Evolutionary conservation across 73 alveolate species (phyloP), one percentile per base, ranked within the genome.

Genomic region (Paramecium biaurelia): DNA sequence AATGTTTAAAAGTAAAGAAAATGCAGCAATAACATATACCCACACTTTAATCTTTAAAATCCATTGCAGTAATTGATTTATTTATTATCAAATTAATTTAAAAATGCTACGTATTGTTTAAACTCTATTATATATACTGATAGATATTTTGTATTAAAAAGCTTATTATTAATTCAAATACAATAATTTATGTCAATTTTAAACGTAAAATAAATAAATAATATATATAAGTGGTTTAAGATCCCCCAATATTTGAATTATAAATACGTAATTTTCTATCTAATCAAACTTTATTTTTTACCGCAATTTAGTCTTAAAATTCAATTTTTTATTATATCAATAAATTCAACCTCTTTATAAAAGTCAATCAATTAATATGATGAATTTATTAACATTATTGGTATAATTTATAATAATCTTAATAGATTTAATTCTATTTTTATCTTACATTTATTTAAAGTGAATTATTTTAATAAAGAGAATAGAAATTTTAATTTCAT

Each of bases 21-120:
- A 63, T 20, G 45, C 84, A 63, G 45, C 84, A 63, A 63, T 63
- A 63, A n/a, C 84, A 63, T 23, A 63, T 26, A 30, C 84, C 84
- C 47, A 63, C 84, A 32, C 84, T 63, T 63, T 63, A 26, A 63
- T 63, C 84, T 5, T 32, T 63, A n/a, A 30, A 63, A 63, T 63
- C 84, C 84, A 63, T 63, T 63, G 68, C 14, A 53, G 68, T 53
- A 53, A 53, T 53, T 53, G 68, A 53, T 53, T 53, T 53, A 53
- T 53, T 53, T 18, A 53, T 53, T 53, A 53, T 53, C 68, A 53
- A 53, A 53, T 18, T n/a, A 53, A 15, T 53, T 53, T 5, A 1
- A 18, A 53, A 53, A 53, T 53, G 18, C 23, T 53, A 18, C 47
- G 14, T 38, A 38, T 0, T 38, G 3, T 7, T 3, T 38, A 38